These are phyloP conservation scores for Xylariaceae sp. DNA, from an alignment of 2,329 filamentous ascomycete genomes.

Conservation along the genomic window DNA sequence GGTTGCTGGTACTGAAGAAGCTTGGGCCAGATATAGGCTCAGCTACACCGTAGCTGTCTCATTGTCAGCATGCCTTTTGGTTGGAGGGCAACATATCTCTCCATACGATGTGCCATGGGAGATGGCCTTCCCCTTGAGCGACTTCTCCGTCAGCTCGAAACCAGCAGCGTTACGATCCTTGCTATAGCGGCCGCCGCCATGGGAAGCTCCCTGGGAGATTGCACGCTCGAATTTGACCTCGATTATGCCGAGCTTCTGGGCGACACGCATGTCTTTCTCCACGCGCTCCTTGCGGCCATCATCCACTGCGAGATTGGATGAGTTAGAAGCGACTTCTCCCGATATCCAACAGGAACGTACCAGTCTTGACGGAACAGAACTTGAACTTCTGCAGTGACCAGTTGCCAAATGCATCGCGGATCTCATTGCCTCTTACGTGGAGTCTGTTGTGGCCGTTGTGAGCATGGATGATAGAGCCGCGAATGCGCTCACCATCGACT, in stretches of 20 bases:
- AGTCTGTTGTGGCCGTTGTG: neutral
- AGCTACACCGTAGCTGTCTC: slow-evolving; percentile 13
- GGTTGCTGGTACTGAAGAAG: neutral
- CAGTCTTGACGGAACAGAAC: slow-evolving; percentile 26
- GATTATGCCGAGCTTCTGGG: slow-evolving; percentile 26
- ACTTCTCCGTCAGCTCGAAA: slow-evolving; percentile 30
- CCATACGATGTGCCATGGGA: slow-evolving; percentile 32
- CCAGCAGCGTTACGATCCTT: neutral
- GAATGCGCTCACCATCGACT: slow-evolving; percentile 24
- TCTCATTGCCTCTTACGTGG: neutral
- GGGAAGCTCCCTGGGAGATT: neutral
- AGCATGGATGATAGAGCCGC: neutral
- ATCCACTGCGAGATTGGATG: slow-evolving; percentile 18
- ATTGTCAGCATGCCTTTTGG: neutral
- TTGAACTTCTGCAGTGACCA: slow-evolving; percentile 20
- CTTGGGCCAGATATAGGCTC: neutral
- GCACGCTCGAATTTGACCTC: slow-evolving; percentile 20
- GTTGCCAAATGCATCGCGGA: neutral
- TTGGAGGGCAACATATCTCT: neutral
- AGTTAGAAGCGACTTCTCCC: neutral
- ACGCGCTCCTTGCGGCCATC: slow-evolving; percentile 23
- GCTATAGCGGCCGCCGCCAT: neutral
- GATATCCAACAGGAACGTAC: slow-evolving; percentile 12
- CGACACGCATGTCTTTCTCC: slow-evolving; percentile 20
- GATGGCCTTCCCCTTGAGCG: slow-evolving; percentile 32